Base-by-base conservation (phyloP, 345 rosid genomes). In the Salix brachista region DNA sequence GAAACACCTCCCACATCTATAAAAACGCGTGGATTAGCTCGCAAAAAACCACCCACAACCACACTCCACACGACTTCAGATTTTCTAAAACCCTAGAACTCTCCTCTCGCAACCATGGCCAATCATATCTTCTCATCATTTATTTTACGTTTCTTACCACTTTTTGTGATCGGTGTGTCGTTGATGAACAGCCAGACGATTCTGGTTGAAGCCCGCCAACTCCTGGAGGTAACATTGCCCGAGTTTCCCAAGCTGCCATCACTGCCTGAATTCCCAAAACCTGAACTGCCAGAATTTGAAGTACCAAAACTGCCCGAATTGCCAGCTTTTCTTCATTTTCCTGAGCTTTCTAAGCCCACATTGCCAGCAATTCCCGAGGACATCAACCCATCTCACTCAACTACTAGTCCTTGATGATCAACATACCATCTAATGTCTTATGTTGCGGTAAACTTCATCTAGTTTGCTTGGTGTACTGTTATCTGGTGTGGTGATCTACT, bases 341-440 rank as follows among this genome's bases (percentile, higher is more conserved):
- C 74, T 0, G 17, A 65, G 64, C 76, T 69, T 1, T 11, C 67
- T 25, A 18, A 60, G 44, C 77, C 79, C 1, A 37, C 65, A 42
- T 17, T 74, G 4, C 85, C 83, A 11, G 8, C 70, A 65, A 36
- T 80, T 37, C 76, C 85, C 12, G 52, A 68, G 16, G 84, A 73
- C 60, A 26, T 46, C 30, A 44, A 46, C 14, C 72, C 48, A 1
- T 11, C 28, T 17, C 77, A 72, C 39, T n/a, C 82, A 39, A 9
- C 50, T 23, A 18, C 75, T 37, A 19, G 42, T 54, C 78, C 82
- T 72, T 76, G 37, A 67, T 58, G 64, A n/a, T 14, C 0, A n/a
- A 8, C 26, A n/a, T 56, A 56, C 14, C 62, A n/a, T 56, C 28
- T 56, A 56, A 56, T 56, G 62, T n/a, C n/a, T 56, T 4, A n/a